Evolutionary conservation across 164 flowering plant genomes (phyloP).

Genomic region (Magnolia changhungtana): DNA sequence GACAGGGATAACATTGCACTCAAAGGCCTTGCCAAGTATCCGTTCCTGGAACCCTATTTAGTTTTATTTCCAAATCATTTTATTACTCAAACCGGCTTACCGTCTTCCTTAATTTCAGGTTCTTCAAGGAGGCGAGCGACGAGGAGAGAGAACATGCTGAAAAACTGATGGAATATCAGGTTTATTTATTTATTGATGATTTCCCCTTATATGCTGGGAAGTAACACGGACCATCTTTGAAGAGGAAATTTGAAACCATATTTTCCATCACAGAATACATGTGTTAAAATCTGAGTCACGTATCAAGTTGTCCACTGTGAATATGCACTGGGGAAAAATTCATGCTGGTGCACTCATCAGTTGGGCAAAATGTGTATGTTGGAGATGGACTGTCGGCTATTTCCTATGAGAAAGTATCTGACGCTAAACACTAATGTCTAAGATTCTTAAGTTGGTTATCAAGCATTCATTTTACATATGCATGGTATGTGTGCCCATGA

Average conservation of each 20-base stretch:
- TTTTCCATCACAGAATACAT: too few species aligned
- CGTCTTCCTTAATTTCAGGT: constrained; percentile 33
- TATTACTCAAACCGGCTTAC: neutral
- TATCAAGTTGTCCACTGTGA: too few species aligned
- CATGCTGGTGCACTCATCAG: too few species aligned
- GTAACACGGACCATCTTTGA: too few species aligned
- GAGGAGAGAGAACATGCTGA: constrained; percentile 95
- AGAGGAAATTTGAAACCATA: too few species aligned
- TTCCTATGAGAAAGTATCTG: neutral
- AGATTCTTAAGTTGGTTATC: neutral
- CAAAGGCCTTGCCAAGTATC: constrained; percentile 84
- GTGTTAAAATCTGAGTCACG: too few species aligned
- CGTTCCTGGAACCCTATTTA: neutral
- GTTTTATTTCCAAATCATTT: neutral
- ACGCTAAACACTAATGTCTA: neutral
- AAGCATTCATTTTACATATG: neutral
- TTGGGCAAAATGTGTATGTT: too few species aligned
- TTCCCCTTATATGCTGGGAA: too few species aligned
- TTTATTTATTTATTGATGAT: constrained; percentile 19
- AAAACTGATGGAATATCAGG: constrained; percentile 95
- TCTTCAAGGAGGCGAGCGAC: constrained; percentile 83
- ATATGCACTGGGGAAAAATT: too few species aligned
- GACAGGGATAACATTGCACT: constrained; percentile 95
- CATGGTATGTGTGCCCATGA: neutral
- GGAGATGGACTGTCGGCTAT: neutral